These are phyloP conservation scores for Dioszegia crocea DNA, from an alignment of 768 basidiomycete species.

Conservation along the genomic window DNA sequence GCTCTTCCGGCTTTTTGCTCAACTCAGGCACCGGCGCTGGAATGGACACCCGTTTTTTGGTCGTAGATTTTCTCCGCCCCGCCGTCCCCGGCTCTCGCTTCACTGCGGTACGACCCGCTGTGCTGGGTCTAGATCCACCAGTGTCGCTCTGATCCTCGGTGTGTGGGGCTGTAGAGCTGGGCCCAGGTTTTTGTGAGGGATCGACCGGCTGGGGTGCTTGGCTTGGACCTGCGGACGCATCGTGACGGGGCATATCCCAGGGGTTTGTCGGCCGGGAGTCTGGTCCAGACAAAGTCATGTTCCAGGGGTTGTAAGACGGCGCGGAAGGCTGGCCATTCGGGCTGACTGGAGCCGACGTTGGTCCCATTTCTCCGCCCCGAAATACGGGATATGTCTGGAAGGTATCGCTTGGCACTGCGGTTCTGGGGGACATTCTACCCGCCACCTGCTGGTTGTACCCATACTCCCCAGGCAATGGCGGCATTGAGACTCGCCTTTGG, in stretches of 20 bases:
- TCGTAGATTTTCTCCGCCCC: neutral
- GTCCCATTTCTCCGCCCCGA: no score
- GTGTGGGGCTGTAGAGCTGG: neutral
- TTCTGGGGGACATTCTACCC: no score
- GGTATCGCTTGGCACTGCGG: neutral
- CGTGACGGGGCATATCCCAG: neutral
- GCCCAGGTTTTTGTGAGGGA: neutral
- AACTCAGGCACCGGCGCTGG: conserved; percentile 1
- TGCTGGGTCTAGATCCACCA: neutral
- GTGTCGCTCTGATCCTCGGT: neutral
- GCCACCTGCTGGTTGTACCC: no score
- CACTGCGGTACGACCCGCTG: neutral
- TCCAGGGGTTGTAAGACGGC: no score
- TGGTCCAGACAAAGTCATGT: no score
- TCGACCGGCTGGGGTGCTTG: no score
- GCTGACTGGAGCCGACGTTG: neutral
- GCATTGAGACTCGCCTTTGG: no score
- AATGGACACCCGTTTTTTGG: neutral
- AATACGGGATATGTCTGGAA: neutral
- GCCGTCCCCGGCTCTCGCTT: neutral
- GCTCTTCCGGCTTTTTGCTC: conserved; percentile 23
- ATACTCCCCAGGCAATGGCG: no score
- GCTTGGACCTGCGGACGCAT: neutral
- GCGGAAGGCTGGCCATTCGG: neutral
- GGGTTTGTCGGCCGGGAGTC: neutral